Conservation (phyloP, 352 stramenopile genomes). For the Phytopythium chamaehyphon region DNA sequence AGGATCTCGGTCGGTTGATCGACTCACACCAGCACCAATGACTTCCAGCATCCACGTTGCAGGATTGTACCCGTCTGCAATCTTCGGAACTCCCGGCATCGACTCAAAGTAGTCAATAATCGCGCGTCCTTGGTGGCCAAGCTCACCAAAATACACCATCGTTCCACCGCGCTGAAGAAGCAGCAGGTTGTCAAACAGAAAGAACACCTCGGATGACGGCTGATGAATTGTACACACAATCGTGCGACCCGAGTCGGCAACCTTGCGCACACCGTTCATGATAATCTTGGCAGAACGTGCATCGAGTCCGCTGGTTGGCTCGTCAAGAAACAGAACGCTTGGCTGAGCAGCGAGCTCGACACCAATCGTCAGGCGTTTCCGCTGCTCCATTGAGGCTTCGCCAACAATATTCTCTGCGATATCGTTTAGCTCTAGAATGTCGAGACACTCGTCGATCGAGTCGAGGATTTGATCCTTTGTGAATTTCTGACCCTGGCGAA, state of each 20-base stretch:
- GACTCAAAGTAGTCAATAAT: slow-evolving; percentile 4
- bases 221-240: slow-evolving; percentile 5
- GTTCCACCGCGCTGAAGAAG: slow-evolving; percentile 35
- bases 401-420: slow-evolving; percentile 43
- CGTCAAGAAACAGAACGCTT: slow-evolving; percentile 49
- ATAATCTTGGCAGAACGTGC: slow-evolving; percentile 54
- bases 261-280: slow-evolving; percentile 51
- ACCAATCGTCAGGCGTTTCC: slow-evolving; percentile 49
- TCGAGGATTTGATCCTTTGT: slow-evolving; percentile 25
- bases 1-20: not conserved
- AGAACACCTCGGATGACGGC: slow-evolving; percentile 54
- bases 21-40: slow-evolving; percentile 19
- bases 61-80: slow-evolving; percentile 30
- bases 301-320: slow-evolving; percentile 77
- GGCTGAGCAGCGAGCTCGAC: slow-evolving; percentile 43
- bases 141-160: slow-evolving; percentile 24
- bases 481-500: slow-evolving; percentile 47
- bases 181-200: slow-evolving; percentile 62
- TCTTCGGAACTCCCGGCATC: not conserved
- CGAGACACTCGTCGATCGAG: slow-evolving; percentile 74
- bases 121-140: not conserved
- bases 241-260: slow-evolving; percentile 1
- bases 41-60: slow-evolving; percentile 76
- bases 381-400: slow-evolving; percentile 39
- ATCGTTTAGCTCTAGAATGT: slow-evolving; percentile 63